These are phyloP conservation scores for Crataegus laevigata DNA, from an alignment of 306 rosid species.

Conservation along the genomic window DNA sequence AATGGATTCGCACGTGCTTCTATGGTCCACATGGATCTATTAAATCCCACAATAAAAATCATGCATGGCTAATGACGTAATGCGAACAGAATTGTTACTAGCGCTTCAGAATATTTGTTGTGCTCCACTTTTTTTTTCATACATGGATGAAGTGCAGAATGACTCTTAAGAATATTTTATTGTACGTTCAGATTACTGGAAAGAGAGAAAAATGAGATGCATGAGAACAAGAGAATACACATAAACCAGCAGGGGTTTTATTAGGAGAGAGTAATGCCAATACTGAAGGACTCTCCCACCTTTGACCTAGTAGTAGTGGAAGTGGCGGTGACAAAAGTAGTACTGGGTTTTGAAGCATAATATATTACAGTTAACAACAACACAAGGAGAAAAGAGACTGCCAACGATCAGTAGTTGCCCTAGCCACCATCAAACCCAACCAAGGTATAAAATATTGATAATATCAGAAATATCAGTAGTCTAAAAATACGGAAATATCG, in stretches of 20 bases:
- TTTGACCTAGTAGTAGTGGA: neutral
- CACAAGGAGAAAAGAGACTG: neutral
- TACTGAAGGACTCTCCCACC: neutral
- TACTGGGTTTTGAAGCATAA: neutral
- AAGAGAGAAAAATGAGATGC: neutral
- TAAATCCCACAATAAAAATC: neutral
- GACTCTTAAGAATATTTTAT: rapidly evolving
- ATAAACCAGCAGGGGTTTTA: neutral
- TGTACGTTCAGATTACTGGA: neutral
- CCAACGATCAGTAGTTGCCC: constrained; percentile 35
- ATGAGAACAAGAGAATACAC: neutral
- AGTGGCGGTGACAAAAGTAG: neutral
- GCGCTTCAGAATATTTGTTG: neutral
- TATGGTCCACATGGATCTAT: neutral
- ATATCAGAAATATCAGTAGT: too few relatives aligned
- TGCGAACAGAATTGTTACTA: neutral
- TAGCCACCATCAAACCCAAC: neutral
- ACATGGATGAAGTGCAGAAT: neutral
- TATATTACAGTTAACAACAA: neutral
- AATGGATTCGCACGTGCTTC: neutral
- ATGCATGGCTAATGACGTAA: neutral
- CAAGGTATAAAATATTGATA: too few relatives aligned
- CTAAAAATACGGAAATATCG: too few relatives aligned
- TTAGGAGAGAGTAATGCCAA: neutral
- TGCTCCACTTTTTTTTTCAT: neutral